These are phyloP conservation scores for Entomophthora muscae DNA, from an alignment of 371 early-diverging fungal species.

Conservation along the genomic window DNA sequence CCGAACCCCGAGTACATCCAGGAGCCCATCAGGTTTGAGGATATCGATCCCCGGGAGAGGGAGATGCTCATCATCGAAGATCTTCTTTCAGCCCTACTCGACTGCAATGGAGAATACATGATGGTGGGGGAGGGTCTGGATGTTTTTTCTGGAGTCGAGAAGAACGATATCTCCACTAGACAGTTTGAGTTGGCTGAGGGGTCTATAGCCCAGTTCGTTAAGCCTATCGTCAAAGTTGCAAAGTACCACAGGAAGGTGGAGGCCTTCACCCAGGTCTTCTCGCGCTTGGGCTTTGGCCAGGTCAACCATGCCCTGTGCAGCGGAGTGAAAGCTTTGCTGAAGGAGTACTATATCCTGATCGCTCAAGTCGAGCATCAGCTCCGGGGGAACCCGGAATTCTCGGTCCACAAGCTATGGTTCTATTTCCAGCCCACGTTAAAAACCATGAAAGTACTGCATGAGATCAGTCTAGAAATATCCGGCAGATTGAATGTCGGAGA, in stretches of 20 bases:
- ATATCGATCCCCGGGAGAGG: constrained; percentile 1
- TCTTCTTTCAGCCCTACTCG: not conserved
- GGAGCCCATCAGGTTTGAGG: not conserved
- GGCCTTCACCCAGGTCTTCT: constrained; percentile 49
- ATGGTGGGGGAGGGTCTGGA: not conserved
- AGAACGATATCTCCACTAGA: not conserved
- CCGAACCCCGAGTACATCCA: not conserved
- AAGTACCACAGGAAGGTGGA: constrained; percentile 47
- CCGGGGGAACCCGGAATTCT: constrained; percentile 48
- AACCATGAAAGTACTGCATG: constrained; percentile 46
- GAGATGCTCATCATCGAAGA: not conserved
- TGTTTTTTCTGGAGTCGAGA: not conserved
- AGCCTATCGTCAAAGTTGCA: constrained; percentile 45
- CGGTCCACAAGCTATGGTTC: constrained; percentile 77
- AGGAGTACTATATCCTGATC: constrained; percentile 72
- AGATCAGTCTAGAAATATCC: constrained; percentile 20
- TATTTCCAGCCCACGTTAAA: constrained; percentile 58
- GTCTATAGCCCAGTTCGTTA: constrained; percentile 38
- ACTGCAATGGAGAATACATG: not conserved
- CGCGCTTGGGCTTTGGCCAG: constrained; percentile 62
- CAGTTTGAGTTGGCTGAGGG: not conserved
- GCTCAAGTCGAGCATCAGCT: constrained; percentile 79
- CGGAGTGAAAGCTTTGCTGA: not conserved
- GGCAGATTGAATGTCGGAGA: not conserved
- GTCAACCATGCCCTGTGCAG: constrained; percentile 72